Evolutionary conservation across 768 basidiomycete genomes (phyloP), one percentile per base, ranked within the genome.

Genomic region (Thelephora ganbajun): DNA sequence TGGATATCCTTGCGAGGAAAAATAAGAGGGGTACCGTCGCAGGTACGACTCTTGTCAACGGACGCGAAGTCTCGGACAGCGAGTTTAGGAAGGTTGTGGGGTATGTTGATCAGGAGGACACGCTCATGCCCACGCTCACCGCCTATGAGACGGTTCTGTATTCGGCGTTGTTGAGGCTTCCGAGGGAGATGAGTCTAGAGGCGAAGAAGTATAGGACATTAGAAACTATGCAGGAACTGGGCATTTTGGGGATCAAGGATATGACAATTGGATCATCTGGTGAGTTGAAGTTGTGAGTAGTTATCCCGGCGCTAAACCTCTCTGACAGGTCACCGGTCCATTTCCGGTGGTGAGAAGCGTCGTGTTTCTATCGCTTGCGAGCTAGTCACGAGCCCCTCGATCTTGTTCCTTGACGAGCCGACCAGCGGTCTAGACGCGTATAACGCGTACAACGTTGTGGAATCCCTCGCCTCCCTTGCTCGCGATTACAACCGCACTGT

Each of bases 61-160:
- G 94, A 0, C 72, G 88, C 2, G 72, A 74, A 50, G 82, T 94
- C 20, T 68, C 69, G 39, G 72, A 88, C 61, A 64, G 70, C 20
- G 77, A 84, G 59, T 96, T 89, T 69, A 82, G 79, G 61, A 77
- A 79, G 33, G 83, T 97, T 5, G 79, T 84, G 53, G 96, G 96
- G 26, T 99, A 87, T 54, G 96, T 99, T 39, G 94, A 99, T 60
- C 96, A 99, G 64, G 96, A 98, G 63, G 96, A 99, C 62, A 96
- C 91, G 9, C 66, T 99, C 53, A 94, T 99, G 86, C 78, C 83
- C 58, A 98, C 94, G 6, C 68, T 98, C 65, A 99, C 94, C 2
- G 96, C 98, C 18, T 98, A 97, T 62, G 96, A 99, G 70, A 97
- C 93, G 0, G 83, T 99, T 14, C 62, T 98, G 46, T 96, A 96